phyloP scores from a whole-genome alignment of 495 filamentous ascomycete species.

The Monascus purpureus region DNA sequence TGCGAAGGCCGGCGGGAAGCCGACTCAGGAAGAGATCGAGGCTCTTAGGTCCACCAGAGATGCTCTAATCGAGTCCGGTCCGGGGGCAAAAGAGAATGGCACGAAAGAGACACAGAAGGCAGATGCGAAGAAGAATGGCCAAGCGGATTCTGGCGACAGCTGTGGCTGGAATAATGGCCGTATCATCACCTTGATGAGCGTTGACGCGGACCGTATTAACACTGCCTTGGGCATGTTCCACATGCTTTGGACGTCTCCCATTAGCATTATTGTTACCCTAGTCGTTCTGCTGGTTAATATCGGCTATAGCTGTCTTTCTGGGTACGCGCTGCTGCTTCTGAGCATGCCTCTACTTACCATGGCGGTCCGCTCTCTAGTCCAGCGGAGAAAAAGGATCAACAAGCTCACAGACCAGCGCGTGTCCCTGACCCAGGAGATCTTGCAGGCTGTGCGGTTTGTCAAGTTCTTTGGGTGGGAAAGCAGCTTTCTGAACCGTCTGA shows the following conservation, averaged over 20 bases:
- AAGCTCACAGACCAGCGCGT: conserved; percentile 87
- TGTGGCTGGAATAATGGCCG: conserved; percentile 82
- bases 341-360: conserved; percentile 60
- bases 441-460: conserved; percentile 83
- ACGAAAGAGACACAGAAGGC: conserved; percentile 20
- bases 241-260: conserved; percentile 72
- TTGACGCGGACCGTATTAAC: conserved; percentile 83
- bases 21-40: conserved; percentile 25
- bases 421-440: conserved; percentile 80
- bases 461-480: conserved; percentile 95
- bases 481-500: conserved; percentile 65
- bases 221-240: conserved; percentile 79
- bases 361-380: conserved; percentile 58
- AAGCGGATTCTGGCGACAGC: conserved; percentile 47
- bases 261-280: conserved; percentile 64
- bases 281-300: conserved; percentile 71
- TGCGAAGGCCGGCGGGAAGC: conserved; percentile 53
- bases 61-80: conserved; percentile 25
- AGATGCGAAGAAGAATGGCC: conserved; percentile 13
- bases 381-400: conserved; percentile 63
- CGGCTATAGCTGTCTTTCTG: conserved; percentile 75
- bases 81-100: conserved; percentile 23
- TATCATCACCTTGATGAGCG: conserved; percentile 83
- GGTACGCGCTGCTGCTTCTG: conserved; percentile 68
- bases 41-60: conserved; percentile 27